Evolutionary conservation across 345 rosid genomes (phyloP).

Genomic region (Rhodomyrtus tomentosa): DNA sequence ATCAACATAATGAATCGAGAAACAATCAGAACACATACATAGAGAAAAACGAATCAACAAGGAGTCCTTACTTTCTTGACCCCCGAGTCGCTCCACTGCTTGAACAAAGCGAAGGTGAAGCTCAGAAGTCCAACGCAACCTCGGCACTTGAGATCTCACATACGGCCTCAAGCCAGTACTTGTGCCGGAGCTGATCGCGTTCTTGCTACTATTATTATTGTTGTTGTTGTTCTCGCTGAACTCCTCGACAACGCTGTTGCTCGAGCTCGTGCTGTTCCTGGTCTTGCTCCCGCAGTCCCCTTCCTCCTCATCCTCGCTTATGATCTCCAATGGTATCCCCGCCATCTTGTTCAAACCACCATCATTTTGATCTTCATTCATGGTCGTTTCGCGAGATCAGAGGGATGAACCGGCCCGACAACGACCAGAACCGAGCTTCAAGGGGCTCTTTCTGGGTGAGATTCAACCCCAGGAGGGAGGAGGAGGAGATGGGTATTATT

Average conservation of each 20-base stretch:
- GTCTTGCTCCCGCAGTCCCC: constrained; percentile 20
- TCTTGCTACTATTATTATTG: not conserved
- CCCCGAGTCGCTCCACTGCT: constrained; percentile 43
- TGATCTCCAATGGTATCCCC: not conserved
- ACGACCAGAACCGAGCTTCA: not conserved
- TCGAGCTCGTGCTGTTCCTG: constrained; percentile 20
- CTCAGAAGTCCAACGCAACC: constrained; percentile 44
- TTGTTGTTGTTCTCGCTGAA: constrained; percentile 4
- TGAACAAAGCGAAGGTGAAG: constrained; percentile 37
- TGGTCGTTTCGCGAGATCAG: not conserved
- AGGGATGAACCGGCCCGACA: not conserved
- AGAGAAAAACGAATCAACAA: not conserved
- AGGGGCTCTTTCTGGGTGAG: not conserved
- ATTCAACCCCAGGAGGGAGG: not conserved
- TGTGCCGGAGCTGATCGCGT: not conserved
- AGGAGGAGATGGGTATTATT: not conserved
- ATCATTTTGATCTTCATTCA: not conserved
- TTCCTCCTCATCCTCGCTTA: constrained; percentile 4
- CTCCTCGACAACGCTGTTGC: constrained; percentile 24
- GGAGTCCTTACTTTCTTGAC: constrained; percentile 31
- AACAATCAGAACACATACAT: not conserved
- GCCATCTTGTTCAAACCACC: constrained; percentile 2
- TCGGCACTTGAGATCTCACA: constrained; percentile 33
- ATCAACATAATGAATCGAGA: not conserved
- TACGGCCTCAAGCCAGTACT: constrained; percentile 15